Evolutionary conservation across 2,329 filamentous ascomycete genomes (phyloP).

Genomic region (Metarhizium sp.): DNA sequence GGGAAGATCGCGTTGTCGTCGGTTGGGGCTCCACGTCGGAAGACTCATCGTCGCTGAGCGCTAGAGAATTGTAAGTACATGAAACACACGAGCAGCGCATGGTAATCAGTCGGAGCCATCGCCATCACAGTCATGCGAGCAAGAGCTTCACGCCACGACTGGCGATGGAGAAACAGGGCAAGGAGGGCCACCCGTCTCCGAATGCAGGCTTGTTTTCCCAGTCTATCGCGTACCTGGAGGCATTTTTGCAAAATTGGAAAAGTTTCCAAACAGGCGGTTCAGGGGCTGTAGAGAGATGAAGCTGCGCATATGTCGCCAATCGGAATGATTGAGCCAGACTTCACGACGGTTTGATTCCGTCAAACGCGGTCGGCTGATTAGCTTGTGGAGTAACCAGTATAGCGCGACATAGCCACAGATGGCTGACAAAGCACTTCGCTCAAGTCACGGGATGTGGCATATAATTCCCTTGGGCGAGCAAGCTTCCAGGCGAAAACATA

Average conservation of each 20-base stretch:
- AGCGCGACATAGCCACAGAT: no score
- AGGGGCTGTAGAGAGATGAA: neutral
- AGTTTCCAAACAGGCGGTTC: neutral
- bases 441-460: no score
- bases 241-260: slow-evolving; percentile 1
- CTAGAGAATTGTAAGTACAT: slow-evolving; percentile 16
- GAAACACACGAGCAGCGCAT: neutral
- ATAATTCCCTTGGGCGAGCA: no score
- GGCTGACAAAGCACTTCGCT: no score
- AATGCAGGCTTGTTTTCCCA: neutral
- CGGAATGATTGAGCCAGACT: neutral
- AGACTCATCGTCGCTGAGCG: slow-evolving; percentile 26
- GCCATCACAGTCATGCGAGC: neutral
- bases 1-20: slow-evolving; percentile 12
- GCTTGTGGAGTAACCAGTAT: neutral
- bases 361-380: neutral
- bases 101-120: neutral
- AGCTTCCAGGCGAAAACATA: no score
- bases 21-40: slow-evolving; percentile 20
- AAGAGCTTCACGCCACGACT: neutral
- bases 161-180: neutral
- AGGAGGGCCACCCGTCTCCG: neutral
- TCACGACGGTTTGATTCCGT: neutral
- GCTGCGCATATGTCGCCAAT: neutral
- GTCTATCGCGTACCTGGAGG: slow-evolving; percentile 7